Base-by-base conservation (phyloP, 306 rosid species). In the Mimosa pudica region DNA sequence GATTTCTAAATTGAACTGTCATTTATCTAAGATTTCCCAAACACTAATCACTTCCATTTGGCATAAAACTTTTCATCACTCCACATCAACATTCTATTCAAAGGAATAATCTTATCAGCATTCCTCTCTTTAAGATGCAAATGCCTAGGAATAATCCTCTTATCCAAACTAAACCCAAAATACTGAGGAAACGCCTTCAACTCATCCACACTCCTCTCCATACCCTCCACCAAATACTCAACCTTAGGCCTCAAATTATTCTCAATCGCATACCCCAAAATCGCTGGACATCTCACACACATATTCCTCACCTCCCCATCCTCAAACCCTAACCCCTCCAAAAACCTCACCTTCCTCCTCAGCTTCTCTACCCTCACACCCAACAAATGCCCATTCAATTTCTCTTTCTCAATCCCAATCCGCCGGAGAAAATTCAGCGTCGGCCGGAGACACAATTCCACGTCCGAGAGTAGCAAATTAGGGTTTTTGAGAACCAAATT, bases 151-250 rank as follows among this genome's bases (percentile, higher is more conserved):
- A 11, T 82, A 36, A 95, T 91, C 74, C 90, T 82, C 52, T 83
- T 87, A 79, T 86, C 89, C 87, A 91, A 83, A 49, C 96, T 92
- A 49, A 92, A 95, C 16, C 87, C 98, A 70, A 95, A 95, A 72
- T 89, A 90, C 87, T 88, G 93, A 3, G 97, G 98, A 54, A 95
- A 92, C 75, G 1, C 33, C 71, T 81, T 92, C 88, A 92, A 73
- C 74, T 95, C 98, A 17, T 90, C 89, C 81, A 91, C 62, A 3
- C 83, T 89, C 41, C 92, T 86, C 76, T 86, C 84, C 98, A 95
- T 95, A 18, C 18, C 32, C 1, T 57, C 18, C 63, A 89, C 86
- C 82, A 91, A 71, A 73, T 87, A 91, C 84, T 83, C 88, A 13
- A 44, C 81, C 70, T 92, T 95, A 0, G 97, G 96, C 87, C 44